These are phyloP conservation scores for Neurospora tetraspora DNA, from an alignment of 495 filamentous ascomycete genomes.

Conservation along the genomic window DNA sequence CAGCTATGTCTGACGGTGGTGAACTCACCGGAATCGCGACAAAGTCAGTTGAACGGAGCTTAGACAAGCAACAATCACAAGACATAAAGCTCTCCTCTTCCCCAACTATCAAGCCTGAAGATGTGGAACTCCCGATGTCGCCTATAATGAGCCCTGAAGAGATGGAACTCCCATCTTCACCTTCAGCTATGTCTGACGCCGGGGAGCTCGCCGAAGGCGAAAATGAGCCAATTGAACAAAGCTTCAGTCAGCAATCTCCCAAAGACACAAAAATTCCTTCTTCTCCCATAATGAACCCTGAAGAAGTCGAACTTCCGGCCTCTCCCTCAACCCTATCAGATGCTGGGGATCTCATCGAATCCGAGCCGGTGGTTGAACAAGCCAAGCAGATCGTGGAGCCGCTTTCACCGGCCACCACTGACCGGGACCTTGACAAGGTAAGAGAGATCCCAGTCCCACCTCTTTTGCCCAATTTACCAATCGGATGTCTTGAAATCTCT, in stretches of 20 bases:
- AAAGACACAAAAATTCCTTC: neutral
- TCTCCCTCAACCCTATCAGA: neutral
- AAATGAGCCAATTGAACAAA: neutral
- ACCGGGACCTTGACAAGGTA: neutral
- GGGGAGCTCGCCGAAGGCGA: neutral
- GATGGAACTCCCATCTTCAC: too few species aligned
- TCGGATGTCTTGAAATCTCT: neutral
- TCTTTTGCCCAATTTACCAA: neutral
- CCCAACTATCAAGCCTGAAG: neutral
- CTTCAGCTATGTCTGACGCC: neutral
- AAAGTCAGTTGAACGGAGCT: neutral
- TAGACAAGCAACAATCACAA: neutral
- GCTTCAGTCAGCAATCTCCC: neutral
- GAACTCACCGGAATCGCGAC: neutral
- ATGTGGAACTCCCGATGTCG: too few species aligned
- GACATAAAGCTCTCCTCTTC: neutral
- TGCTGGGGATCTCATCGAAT: neutral
- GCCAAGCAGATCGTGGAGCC: neutral
- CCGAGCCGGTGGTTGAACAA: neutral
- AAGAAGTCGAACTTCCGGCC: too few species aligned
- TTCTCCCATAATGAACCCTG: neutral
- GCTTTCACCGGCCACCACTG: neutral
- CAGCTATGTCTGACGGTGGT: too few species aligned
- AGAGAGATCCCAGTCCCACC: neutral
- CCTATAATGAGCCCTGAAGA: too few species aligned